These are phyloP conservation scores for Metschnikowia amazonensis DNA, from an alignment of 805 yeast species.

Conservation along the genomic window DNA sequence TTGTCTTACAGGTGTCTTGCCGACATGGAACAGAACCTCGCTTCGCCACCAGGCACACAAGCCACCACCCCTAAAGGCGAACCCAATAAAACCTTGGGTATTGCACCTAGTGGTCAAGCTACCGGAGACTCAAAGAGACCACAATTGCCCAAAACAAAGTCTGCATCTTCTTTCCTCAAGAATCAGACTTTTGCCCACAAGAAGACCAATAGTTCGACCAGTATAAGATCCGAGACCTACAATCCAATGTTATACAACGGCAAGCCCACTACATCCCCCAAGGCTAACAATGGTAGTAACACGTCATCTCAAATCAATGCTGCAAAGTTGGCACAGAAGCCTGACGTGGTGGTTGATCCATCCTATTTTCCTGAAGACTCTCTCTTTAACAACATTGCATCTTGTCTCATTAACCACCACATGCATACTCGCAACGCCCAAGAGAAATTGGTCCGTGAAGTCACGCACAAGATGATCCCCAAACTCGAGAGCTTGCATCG, in stretches of 20 bases:
- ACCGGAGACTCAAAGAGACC: slow-evolving; percentile 19
- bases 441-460: slow-evolving; percentile 30
- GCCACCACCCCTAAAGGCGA: slow-evolving; percentile 15
- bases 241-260: not conserved
- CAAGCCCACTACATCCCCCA: slow-evolving; percentile 5
- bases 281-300: not conserved
- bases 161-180: slow-evolving; percentile 23
- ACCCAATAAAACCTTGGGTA: slow-evolving; percentile 8
- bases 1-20: slow-evolving; percentile 24
- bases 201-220: slow-evolving; percentile 15
- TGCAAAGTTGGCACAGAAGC: slow-evolving; percentile 17
- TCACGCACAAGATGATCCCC: slow-evolving; percentile 32
- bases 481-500: slow-evolving; percentile 33
- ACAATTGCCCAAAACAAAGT: slow-evolving; percentile 23
- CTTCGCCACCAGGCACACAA: slow-evolving; percentile 13
- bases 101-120: slow-evolving; percentile 2
- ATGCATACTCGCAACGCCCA: slow-evolving; percentile 25
- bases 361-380: slow-evolving; percentile 25
- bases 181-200: slow-evolving; percentile 20
- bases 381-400: slow-evolving; percentile 27
- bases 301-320: slow-evolving; percentile 10
- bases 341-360: slow-evolving; percentile 22
- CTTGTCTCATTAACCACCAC: slow-evolving; percentile 35
- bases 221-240: slow-evolving; percentile 10
- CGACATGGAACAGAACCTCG: slow-evolving; percentile 13